Evolutionary conservation across 768 basidiomycete species (phyloP), one percentile per base, ranked within the genome.

Genomic region (Termitomyces sp.): DNA sequence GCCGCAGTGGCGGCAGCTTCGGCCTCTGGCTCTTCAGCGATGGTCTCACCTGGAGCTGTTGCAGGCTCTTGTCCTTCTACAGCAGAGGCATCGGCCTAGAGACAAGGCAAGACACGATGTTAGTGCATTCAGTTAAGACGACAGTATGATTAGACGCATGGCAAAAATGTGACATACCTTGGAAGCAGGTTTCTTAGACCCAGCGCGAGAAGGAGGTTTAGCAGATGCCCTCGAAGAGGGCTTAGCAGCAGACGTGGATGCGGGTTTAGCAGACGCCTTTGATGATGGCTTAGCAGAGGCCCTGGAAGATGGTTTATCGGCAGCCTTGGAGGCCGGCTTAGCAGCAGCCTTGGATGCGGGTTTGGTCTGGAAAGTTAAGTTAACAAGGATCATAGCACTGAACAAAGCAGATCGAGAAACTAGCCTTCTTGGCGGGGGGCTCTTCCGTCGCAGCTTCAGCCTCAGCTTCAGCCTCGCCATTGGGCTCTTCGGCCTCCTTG

Each of bases 401-500:
- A 58, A 34, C 17, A 29, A 62, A 43, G 15, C 40, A 36, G 25
- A 34, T 57, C 34, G 56, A 17, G 66, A 61, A 54, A 68, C 61
- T 46, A 51, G 86, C 89, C 81, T 86, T 89, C 77, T 91, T 90
- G 6, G 85, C 76, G 0, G 87, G 77, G 40, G 88, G 88, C 56
- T 74, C 79, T 6, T 72, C 74, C 59, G 67, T 68, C 45, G 67
- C 71, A 37, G 52, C 65, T 59, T 63, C 74, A n/a, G 43, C 67
- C 43, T 65, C 71, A 36, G 56, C 65, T 57, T 60, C 73, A 12
- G 67, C 69, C 38, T 73, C 74, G 42, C 74, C 79, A 37, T 77
- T 77, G 51, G 72, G 69, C 58, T 81, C 77, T 1, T 81, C 77
- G 10, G 69, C 68, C 47, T 74, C 76, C 69, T 81, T 82, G 66